phyloP scores from a whole-genome alignment of 192 early-diverging fungal genomes.

The Podila minutissima region DNA sequence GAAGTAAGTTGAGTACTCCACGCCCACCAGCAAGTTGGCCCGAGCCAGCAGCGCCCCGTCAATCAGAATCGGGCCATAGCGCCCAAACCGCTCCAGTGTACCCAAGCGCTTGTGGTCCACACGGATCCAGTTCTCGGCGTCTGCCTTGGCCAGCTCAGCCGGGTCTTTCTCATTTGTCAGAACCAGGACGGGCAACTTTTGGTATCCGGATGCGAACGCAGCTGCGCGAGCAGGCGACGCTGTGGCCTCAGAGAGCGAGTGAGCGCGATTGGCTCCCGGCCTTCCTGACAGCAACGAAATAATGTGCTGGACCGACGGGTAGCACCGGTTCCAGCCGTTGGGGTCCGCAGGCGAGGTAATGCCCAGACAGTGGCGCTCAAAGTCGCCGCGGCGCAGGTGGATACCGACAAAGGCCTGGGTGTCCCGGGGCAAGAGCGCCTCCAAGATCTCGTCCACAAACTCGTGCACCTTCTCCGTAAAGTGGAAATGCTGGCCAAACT shows the following conservation, averaged over 20 bases:
- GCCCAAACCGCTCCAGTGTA: conserved; percentile 30
- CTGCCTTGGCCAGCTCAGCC: conserved; percentile 28
- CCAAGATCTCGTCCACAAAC: conserved; percentile 31
- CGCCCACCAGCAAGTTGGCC: conserved; percentile 21
- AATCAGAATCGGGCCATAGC: conserved; percentile 36
- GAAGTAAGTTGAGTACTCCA: conserved; percentile 47
- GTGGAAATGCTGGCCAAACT: conserved; percentile 39
- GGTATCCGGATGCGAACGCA: not conserved
- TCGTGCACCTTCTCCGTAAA: conserved; percentile 22
- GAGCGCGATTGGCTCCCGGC: not conserved
- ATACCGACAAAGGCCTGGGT: conserved; percentile 23
- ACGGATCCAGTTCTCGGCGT: conserved; percentile 38
- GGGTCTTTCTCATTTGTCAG: conserved; percentile 40
- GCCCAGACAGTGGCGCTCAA: conserved; percentile 31
- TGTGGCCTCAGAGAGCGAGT: not conserved
- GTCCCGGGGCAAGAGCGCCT: conserved; percentile 8
- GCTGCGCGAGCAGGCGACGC: not conserved
- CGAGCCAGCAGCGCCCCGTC: conserved; percentile 35
- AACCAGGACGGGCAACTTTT: conserved; percentile 25
- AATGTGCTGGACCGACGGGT: conserved; percentile 34
- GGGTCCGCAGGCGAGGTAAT: conserved; percentile 42
- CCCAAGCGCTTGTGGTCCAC: conserved; percentile 27
- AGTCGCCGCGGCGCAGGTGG: conserved; percentile 36
- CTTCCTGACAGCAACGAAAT: conserved; percentile 16
- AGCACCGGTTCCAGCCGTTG: conserved; percentile 50